Base-by-base conservation (phyloP, 2,329 filamentous ascomycete genomes). In the Fusarium nurragi region DNA sequence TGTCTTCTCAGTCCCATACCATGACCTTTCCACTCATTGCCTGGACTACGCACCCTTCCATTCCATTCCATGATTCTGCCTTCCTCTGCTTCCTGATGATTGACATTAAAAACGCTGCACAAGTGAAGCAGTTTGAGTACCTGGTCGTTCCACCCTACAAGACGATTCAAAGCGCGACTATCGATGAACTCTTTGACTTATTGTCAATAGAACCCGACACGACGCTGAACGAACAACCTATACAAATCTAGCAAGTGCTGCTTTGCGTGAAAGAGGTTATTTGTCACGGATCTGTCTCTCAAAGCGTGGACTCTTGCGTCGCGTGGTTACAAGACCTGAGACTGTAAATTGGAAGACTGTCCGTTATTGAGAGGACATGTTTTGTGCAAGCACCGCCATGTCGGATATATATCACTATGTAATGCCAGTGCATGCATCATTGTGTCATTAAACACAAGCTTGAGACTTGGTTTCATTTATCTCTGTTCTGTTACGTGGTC, bases 181-280 rank as follows among this genome's bases (percentile, higher is more conserved):
- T 21, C 21, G 3, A 18, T 23, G n/a, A 25, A 6, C 12, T 19
- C 18, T 6, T 4, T 12, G 9, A 6, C 14, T 19, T 14, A 6
- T 4, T 12, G 9, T 4, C 10, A 23, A 41, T 16, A 49, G 7
- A 34, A 36, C 21, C 13, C 10, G 25, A 22, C 16, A 34, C 38
- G 32, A 36, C n/a, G 3, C 13, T 30, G 36, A 62, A 13, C 7
- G 10, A 22, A 55, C 25, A 54, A 7, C 12, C 4, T 32, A 11
- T 19, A 45, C 43, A 40, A 18, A 34, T 28, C 11, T 39, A 49
- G 37, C 59, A 49, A 62, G 59, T 28, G 57, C 46, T 62, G 40
- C 40, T 6, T 14, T 12, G 12, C n/a, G 37, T 9, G n/a, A 16
- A 50, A 7, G 7, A 41, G 26, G 8, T 41, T 16, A 10, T 18